Conservation (phyloP, 164 flowering plant species). For the Magnolia kwangsiensis region DNA sequence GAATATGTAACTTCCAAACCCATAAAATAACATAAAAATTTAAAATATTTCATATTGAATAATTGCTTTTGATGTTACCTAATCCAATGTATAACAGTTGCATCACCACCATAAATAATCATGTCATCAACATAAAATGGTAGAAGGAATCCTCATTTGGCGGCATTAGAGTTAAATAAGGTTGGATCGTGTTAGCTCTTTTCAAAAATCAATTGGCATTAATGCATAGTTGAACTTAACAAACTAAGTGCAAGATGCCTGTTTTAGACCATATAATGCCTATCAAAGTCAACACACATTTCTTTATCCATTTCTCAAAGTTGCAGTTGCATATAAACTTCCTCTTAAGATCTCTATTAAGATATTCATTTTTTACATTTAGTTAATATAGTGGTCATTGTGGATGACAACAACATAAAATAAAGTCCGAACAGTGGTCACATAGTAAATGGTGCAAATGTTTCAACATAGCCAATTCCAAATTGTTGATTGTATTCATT, state of each 20-base stretch:
- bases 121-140: not conserved
- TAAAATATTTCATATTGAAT: not conserved
- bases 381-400: too few species aligned
- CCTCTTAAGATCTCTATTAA: not conserved
- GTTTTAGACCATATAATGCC: not conserved
- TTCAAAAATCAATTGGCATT: not conserved
- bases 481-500: not conserved
- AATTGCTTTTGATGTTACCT: not conserved
- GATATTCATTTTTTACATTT: too few species aligned
- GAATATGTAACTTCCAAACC: not conserved
- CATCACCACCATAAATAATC: not conserved
- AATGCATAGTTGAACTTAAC: not conserved
- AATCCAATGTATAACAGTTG: too few species aligned
- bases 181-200: not conserved
- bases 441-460: not conserved
- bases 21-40: not conserved
- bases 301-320: not conserved
- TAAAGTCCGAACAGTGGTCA: too few species aligned
- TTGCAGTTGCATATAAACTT: not conserved
- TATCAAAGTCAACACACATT: not conserved
- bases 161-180: not conserved
- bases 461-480: not conserved
- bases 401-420: too few species aligned
- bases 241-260: not conserved
- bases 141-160: not conserved